Conservation (phyloP, 2,329 filamentous ascomycete species). For the Microcyclosporella mali region DNA sequence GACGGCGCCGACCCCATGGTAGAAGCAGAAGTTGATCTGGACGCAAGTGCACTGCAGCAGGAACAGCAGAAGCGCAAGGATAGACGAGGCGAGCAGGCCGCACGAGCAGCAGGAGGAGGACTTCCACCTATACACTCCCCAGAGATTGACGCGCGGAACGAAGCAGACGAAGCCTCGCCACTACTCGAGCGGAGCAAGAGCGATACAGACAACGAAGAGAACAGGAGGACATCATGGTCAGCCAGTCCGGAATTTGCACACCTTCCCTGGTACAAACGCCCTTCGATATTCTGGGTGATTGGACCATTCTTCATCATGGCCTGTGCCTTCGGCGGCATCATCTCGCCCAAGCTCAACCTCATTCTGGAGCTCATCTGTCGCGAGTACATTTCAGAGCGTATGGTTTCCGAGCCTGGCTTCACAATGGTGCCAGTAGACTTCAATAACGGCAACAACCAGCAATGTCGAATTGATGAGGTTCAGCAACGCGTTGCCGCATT, state of each 20-base stretch:
- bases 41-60: constrained; percentile 18
- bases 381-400: constrained; percentile 68
- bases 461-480: constrained; percentile 74
- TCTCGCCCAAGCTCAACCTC: constrained; percentile 83
- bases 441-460: constrained; percentile 60
- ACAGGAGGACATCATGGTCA: constrained; percentile 18
- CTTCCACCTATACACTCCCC: constrained; percentile 9
- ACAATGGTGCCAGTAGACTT: constrained; percentile 59
- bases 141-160: constrained; percentile 5
- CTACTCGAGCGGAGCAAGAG: constrained; percentile 16
- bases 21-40: constrained; percentile 30
- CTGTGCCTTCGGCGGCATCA: constrained; percentile 74
- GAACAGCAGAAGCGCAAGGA: constrained; percentile 10
- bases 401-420: constrained; percentile 52
- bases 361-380: constrained; percentile 78
- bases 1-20: constrained; percentile 29
- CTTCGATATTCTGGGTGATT: constrained; percentile 74
- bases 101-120: constrained; percentile 22
- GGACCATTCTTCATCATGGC: constrained; percentile 75
- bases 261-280: constrained; percentile 56
- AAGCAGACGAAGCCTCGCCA: constrained; percentile 22
- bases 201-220: constrained; percentile 13
- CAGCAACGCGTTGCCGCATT: constrained; percentile 73
- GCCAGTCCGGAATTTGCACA: constrained; percentile 50
- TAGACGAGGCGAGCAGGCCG: constrained; percentile 15